Conservation (phyloP, 495 filamentous ascomycete genomes). For the Daldinia loculata region DNA sequence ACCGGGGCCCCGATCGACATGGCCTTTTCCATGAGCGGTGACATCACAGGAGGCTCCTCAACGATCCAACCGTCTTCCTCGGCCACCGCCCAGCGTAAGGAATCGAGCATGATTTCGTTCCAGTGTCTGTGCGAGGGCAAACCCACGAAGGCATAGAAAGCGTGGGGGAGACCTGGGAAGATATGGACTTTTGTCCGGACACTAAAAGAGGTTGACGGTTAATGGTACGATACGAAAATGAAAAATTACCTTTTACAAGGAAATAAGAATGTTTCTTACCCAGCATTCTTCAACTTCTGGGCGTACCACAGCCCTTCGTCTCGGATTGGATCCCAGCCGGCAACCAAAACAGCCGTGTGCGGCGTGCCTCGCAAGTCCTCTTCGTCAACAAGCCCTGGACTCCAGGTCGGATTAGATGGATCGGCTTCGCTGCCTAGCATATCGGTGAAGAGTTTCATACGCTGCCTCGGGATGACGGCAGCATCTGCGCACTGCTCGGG, state of each 20-base stretch:
- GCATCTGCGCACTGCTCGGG: constrained; percentile 53
- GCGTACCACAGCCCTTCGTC: constrained; percentile 59
- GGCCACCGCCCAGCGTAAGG: constrained; percentile 34
- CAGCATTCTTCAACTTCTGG: constrained; percentile 54
- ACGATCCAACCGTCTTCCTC: constrained; percentile 37
- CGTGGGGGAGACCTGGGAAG: constrained; percentile 45
- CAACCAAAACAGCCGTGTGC: constrained; percentile 55
- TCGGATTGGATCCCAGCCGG: constrained; percentile 57
- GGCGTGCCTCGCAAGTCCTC: constrained; percentile 55
- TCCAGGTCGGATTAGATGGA: constrained; percentile 47
- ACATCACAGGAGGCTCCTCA: constrained; percentile 27
- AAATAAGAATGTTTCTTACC: constrained; percentile 47
- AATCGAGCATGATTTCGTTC: constrained; percentile 38
- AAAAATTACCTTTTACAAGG: not conserved
- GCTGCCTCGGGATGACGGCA: constrained; percentile 47
- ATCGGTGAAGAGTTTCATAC: constrained; percentile 47
- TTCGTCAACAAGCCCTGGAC: constrained; percentile 52
- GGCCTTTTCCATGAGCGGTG: constrained; percentile 11
- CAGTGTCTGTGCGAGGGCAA: constrained; percentile 36
- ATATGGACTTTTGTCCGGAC: constrained; percentile 44
- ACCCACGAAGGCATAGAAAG: constrained; percentile 31
- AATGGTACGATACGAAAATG: not conserved
- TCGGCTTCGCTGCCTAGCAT: constrained; percentile 45
- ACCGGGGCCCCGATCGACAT: constrained; percentile 1
- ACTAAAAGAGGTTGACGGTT: constrained; percentile 11